Evolutionary conservation across 2,329 filamentous ascomycete species (phyloP).

Genomic region (Diaporthe sp.): DNA sequence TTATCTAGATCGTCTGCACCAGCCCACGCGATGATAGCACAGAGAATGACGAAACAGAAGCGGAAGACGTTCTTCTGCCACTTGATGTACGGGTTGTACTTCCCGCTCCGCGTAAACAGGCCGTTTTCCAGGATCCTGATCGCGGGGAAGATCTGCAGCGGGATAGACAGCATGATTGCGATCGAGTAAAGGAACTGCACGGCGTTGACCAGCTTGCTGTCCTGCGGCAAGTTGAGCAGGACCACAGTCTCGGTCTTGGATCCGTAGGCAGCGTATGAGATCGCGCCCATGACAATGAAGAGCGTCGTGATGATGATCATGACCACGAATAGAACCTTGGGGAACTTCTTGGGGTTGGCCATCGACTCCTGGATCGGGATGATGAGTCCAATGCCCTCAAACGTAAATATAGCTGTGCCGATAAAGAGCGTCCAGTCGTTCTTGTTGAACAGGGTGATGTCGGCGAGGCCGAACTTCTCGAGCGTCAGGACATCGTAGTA

Average conservation of each 20-base stretch:
- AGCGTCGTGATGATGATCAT: constrained; percentile 96
- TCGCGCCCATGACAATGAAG: constrained; percentile 90
- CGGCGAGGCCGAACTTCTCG: constrained; percentile 79
- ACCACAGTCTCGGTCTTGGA: constrained; percentile 97
- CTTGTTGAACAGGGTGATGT: constrained; percentile 91
- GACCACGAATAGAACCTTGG: constrained; percentile 86
- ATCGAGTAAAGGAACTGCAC: constrained; percentile 98
- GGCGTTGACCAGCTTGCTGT: constrained; percentile 93
- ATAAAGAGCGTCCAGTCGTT: constrained; percentile 98
- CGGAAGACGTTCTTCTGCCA: constrained; percentile 99
- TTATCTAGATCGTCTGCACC: constrained; percentile 96
- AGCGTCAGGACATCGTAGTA: constrained; percentile 95
- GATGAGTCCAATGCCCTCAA: constrained; percentile 96
- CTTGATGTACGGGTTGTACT: constrained; percentile 98
- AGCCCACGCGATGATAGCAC: constrained; percentile 89
- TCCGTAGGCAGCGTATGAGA: constrained; percentile 96
- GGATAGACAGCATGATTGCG: constrained; percentile 95
- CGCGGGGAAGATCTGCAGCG: constrained; percentile 96
- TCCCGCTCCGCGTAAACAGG: constrained; percentile 92
- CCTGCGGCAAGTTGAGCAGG: constrained; percentile 94
- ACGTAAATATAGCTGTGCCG: constrained; percentile 98
- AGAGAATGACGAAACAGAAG: constrained; percentile 91
- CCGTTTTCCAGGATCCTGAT: constrained; percentile 97
- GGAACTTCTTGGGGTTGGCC: constrained; percentile 91
- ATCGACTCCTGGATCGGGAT: constrained; percentile 99